Evolutionary conservation across 768 basidiomycete genomes (phyloP).

Genomic region (Mycena olivaceomarginata): DNA sequence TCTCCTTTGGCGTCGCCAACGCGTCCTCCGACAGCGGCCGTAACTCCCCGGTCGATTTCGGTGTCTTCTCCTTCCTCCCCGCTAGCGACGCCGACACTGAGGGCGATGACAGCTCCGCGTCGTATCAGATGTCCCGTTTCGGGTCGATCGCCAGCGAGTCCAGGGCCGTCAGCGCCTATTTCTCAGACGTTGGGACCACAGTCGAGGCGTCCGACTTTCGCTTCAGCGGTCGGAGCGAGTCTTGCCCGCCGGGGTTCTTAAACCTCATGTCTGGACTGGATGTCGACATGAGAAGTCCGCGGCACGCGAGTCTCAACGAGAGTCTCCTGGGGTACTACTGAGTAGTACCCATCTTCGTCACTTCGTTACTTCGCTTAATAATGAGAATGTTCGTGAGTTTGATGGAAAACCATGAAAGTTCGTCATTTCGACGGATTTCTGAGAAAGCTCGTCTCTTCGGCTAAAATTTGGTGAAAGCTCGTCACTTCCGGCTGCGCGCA

Average conservation of each 20-base stretch:
- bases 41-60: slow-evolving; percentile 70
- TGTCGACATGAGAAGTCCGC: slow-evolving; percentile 58
- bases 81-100: slow-evolving; percentile 70
- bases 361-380: no score
- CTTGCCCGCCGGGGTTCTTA: slow-evolving; percentile 64
- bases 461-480: no score
- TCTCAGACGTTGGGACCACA: slow-evolving; percentile 66
- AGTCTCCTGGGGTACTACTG: slow-evolving; percentile 41
- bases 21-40: slow-evolving; percentile 69
- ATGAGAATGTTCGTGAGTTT: no score
- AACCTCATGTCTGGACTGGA: slow-evolving; percentile 66
- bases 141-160: slow-evolving; percentile 80
- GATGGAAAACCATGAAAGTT: no score
- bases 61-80: slow-evolving; percentile 67
- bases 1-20: slow-evolving; percentile 78
- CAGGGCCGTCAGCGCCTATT: slow-evolving; percentile 70
- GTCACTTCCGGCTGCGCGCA: no score
- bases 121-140: slow-evolving; percentile 74
- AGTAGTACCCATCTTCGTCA: no score
- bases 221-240: slow-evolving; percentile 55
- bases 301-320: slow-evolving; percentile 43
- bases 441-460: no score
- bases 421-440: no score
- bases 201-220: slow-evolving; percentile 53
- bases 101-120: slow-evolving; percentile 65